Base-by-base conservation (phyloP, 805 yeast genomes). In the Teunomyces tritomae region DNA sequence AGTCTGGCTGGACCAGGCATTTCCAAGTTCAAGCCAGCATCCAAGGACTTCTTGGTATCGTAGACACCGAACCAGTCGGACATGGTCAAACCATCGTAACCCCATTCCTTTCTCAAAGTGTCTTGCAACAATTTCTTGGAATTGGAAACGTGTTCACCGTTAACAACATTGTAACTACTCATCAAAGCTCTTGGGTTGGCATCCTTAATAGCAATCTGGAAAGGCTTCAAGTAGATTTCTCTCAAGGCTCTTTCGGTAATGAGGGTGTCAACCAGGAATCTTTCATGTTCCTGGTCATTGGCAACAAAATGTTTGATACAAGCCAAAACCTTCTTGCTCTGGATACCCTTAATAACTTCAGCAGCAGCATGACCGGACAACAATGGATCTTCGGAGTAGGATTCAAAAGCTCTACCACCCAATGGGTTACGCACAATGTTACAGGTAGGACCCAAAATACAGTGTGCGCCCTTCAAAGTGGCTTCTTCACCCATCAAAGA, bases 51-150 rank as follows among this genome's bases (percentile, higher is more conserved):
- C 37, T 67, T 68, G 32, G 66, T 64, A 11, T 82, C 70, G 59
- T 77, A 81, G 8, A 74, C 71, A 24, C 87, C 88, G 57, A 57
- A 77, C 87, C 87, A 83, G 63, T 83, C 88, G 27, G 83, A 77
- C 82, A 83, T 80, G 30, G 75, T 59, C 33, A 76, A 60, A 39
- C 87, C 87, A 6, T 76, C 67, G 65, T 72, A 83, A 4, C 69
- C 66, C 85, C 85, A 83, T 58, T 83, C 86, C 2, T 68, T 58
- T 47, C 84, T 67, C 49, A 83, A 64, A 32, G 80, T 63, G 28
- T 77, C 75, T 9, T 71, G 62, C 36, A 83, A 55, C 39, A 81
- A 58, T 34, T 58, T 54, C 47, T 67, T 65, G 40, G 71, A 64
- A 54, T 82, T 78, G 20, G 82, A 73, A 40, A 65, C 82, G 59